Evolutionary conservation across 352 stramenopile species (phyloP).

Genomic region (Pythium phragmiticola): DNA sequence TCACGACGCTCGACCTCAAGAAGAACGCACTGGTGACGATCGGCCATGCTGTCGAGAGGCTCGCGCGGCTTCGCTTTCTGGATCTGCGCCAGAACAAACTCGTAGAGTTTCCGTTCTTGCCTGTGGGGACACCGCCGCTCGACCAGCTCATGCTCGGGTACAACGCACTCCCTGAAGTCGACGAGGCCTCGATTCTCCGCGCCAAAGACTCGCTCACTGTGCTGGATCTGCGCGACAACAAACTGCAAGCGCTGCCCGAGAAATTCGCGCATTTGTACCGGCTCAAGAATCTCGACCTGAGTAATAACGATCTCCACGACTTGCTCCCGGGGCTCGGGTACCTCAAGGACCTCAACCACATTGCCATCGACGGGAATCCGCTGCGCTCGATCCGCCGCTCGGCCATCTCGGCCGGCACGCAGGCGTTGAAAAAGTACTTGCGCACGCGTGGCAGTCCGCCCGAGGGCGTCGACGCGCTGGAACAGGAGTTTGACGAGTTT

Average conservation of each 20-base stretch:
- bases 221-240: constrained; percentile 81
- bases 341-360: constrained; percentile 69
- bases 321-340: constrained; percentile 71
- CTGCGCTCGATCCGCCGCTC: constrained; percentile 70
- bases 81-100: constrained; percentile 80
- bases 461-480: constrained; percentile 50
- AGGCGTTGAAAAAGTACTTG: constrained; percentile 82
- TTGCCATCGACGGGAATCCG: constrained; percentile 76
- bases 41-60: constrained; percentile 30
- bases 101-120: constrained; percentile 53
- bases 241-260: constrained; percentile 53
- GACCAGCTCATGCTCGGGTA: constrained; percentile 80
- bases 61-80: constrained; percentile 51
- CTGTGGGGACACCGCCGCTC: constrained; percentile 37
- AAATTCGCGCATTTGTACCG: constrained; percentile 59
- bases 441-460: constrained; percentile 68
- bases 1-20: constrained; percentile 68
- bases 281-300: constrained; percentile 80
- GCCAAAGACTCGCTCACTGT: constrained; percentile 71
- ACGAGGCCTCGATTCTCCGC: constrained; percentile 41
- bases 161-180: constrained; percentile 55
- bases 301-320: constrained; percentile 82
- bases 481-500: constrained; percentile 79
- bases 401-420: constrained; percentile 58
- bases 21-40: constrained; percentile 60